Evolutionary conservation across 495 filamentous ascomycete genomes (phyloP), one percentile per base, ranked within the genome.

Genomic region (Monascus purpureus): DNA sequence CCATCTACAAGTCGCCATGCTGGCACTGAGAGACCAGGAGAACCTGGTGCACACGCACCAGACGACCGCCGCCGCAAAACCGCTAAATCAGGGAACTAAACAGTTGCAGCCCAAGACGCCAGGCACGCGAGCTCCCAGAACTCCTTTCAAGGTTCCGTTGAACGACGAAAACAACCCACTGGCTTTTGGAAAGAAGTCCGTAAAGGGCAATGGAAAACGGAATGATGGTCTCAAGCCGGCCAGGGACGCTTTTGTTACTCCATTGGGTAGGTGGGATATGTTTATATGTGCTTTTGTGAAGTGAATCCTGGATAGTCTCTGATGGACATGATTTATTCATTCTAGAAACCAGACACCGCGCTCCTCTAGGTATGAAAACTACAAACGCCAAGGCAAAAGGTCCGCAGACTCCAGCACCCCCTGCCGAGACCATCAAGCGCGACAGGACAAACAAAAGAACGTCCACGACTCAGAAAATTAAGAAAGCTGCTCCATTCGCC

Each of bases 351-450:
- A 72, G 74, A 25, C 79, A 68, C 28, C 76, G 85, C 38, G 86
- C 90, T 24, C 77, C 82, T 3, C 57, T 95, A 31, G 92, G 92
- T 23, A 68, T 77, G 62, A 99, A 99, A 56, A 96, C 88, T 0
- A 95, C 90, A 26, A 99, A 99, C 56, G 82, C 80, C 25, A 95
- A 90, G 61, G 68, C 81, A 31, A 81, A 67, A 45, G 68, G 68
- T 3, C 67, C 76, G 23, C 73, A 77, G 42, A 83, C 73, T 4
- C 74, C 75, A 1, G 70, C 59, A 17, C 63, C 64, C 7, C 56
- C 59, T 23, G 40, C 45, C 19, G 59, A 53, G 24, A 57, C 52
- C n/a, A 44, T 54, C 33, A 65, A 70, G 39, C 47, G 54, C 18
- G 57, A 55, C 29, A 67, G 61, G 43, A 63, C 60, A 2, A 56